Evolutionary conservation across 441 rosid species (phyloP).

Genomic region (Manihot esculenta): DNA sequence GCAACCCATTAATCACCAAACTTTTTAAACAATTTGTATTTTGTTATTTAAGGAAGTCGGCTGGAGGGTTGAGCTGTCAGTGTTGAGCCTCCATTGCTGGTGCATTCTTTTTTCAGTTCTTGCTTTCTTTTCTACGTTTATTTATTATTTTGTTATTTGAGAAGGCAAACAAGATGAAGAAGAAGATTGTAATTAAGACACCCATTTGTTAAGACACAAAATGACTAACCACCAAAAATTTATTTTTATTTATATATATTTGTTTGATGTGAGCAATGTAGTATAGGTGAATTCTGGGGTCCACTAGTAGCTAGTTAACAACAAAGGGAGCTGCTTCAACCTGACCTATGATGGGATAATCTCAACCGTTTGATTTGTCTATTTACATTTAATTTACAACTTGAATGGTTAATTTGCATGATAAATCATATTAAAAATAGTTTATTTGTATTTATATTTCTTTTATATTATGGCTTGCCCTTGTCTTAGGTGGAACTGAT

Average conservation of each 20-base stretch:
- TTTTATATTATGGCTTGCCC: background rate
- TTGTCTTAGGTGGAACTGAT: conserved; percentile 9
- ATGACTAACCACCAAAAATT: conserved; percentile 31
- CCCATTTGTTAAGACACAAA: conserved; percentile 20
- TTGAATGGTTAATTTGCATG: background rate
- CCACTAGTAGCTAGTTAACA: conserved; percentile 18
- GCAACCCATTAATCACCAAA: conserved; percentile 8
- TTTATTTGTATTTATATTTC: background rate
- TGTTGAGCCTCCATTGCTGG: conserved; percentile 28
- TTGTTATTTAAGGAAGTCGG: conserved; percentile 37
- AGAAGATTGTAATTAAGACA: conserved; percentile 3
- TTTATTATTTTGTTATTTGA: background rate
- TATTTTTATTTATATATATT: conserved; percentile 3
- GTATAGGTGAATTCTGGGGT: conserved; percentile 12
- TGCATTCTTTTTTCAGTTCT: conserved; percentile 8
- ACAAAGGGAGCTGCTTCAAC: conserved; percentile 4
- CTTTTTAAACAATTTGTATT: background rate
- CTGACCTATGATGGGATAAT: conserved; percentile 26
- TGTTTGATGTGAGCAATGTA: conserved; percentile 16
- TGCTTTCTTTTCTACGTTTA: background rate
- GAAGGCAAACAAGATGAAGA: too few species aligned
- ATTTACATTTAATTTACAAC: conserved; percentile 9
- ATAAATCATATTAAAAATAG: too few species aligned
- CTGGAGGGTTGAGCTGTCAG: conserved; percentile 43
- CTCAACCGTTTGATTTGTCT: conserved; percentile 36